These are phyloP conservation scores for Clavispora fructus DNA, from an alignment of 805 yeast species.

Conservation along the genomic window DNA sequence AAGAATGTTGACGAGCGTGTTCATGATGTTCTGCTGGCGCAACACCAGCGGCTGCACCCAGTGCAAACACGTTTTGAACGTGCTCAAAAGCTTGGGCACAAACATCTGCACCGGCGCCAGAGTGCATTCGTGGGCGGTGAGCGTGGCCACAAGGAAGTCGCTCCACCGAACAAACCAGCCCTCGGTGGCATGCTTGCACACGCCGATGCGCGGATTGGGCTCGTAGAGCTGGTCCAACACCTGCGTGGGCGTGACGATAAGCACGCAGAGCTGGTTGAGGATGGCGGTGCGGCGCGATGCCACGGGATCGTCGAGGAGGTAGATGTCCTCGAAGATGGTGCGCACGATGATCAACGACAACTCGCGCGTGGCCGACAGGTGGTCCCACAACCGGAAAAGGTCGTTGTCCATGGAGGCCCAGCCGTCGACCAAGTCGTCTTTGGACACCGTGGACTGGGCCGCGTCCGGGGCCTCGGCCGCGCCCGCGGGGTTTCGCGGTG, in stretches of 20 bases:
- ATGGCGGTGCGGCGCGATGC: slow-evolving; percentile 76
- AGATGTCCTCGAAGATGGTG: slow-evolving; percentile 89
- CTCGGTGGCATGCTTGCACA: slow-evolving; percentile 61
- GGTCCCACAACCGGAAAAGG: slow-evolving; percentile 70
- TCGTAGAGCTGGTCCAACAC: slow-evolving; percentile 62
- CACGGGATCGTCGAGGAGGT: slow-evolving; percentile 84
- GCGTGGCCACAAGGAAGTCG: slow-evolving; percentile 28
- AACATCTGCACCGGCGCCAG: slow-evolving; percentile 34
- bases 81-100: slow-evolving; percentile 66
- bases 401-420: slow-evolving; percentile 88
- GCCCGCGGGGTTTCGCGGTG: not conserved
- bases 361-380: slow-evolving; percentile 61
- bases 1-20: slow-evolving; percentile 56
- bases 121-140: slow-evolving; percentile 25
- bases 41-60: slow-evolving; percentile 85
- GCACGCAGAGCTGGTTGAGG: slow-evolving; percentile 76
- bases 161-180: slow-evolving; percentile 89
- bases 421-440: slow-evolving; percentile 52
- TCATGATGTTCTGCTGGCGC: slow-evolving; percentile 58
- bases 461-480: not conserved
- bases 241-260: slow-evolving; percentile 68
- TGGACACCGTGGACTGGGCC: too few species aligned
- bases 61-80: slow-evolving; percentile 82
- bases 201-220: slow-evolving; percentile 54
- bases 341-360: slow-evolving; percentile 72